Percentiles rank a stretch among this genome's conserved stretches.
Conservation (phyloP, 108 stramenopile genomes). For the Skeletonema tropicum region DNA sequence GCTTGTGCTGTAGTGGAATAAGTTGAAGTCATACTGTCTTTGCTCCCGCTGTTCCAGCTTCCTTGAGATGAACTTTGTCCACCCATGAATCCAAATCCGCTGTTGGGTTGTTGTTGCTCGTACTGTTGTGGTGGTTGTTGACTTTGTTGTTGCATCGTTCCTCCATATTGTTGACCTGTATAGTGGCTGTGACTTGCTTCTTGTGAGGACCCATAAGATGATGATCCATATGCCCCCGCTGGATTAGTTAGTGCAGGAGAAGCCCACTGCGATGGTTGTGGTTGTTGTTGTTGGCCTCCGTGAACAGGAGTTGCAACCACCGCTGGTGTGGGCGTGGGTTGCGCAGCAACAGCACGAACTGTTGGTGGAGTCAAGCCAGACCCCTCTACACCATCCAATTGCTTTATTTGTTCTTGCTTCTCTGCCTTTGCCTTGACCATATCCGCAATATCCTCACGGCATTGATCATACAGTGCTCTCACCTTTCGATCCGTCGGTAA, state of each 20-base stretch:
- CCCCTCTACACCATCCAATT: slow-evolving; percentile 35
- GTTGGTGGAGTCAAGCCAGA: slow-evolving; percentile 33
- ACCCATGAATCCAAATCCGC: slow-evolving; percentile 42
- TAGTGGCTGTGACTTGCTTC: background rate
- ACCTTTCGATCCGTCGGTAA: slow-evolving; percentile 82
- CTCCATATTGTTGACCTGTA: slow-evolving; percentile 5
- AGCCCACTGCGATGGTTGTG: slow-evolving; percentile 10
- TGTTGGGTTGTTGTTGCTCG: background rate
- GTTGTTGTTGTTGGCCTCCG: background rate
- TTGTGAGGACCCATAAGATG: slow-evolving; percentile 26
- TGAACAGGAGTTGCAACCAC: slow-evolving; percentile 30
- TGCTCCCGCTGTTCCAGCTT: background rate
- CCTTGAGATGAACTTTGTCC: background rate
- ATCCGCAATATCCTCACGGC: slow-evolving; percentile 60
- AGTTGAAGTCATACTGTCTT: background rate
- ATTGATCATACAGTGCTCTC: slow-evolving; percentile 71
- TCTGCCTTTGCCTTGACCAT: slow-evolving; percentile 53
- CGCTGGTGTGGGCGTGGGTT: slow-evolving; percentile 14
- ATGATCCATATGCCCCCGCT: slow-evolving; percentile 8
- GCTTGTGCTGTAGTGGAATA: slow-evolving; percentile 17
- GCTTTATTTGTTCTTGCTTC: slow-evolving; percentile 41
- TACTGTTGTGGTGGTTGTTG: slow-evolving; percentile 9
- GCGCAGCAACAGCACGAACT: slow-evolving; percentile 3
- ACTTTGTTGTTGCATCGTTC: slow-evolving; percentile 7
- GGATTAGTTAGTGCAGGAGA: slow-evolving; percentile 4